phyloP scores from a whole-genome alignment of 148 eudicot species.

The Rhododendron henanense region DNA sequence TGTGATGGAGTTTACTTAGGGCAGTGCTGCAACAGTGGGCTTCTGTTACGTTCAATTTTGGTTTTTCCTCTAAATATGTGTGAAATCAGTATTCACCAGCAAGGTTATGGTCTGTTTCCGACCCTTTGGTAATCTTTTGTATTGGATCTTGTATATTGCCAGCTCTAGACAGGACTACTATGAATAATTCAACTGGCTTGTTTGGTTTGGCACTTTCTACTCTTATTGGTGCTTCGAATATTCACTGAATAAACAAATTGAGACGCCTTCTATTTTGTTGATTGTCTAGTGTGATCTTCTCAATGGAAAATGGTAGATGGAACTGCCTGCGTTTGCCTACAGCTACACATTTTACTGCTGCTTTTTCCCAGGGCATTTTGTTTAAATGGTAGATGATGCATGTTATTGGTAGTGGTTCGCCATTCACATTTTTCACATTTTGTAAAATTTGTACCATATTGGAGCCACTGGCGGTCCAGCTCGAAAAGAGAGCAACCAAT shows the following conservation, averaged over 20 bases:
- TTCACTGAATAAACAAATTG: neutral
- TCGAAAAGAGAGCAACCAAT: neutral
- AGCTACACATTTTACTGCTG: neutral
- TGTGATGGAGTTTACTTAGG: neutral
- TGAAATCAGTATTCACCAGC: neutral
- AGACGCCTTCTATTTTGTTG: neutral
- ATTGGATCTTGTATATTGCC: slow-evolving; percentile 1
- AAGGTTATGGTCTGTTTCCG: neutral
- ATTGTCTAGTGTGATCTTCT: neutral
- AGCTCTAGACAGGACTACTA: neutral
- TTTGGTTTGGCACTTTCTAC: slow-evolving; percentile 3
- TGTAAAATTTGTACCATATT: neutral
- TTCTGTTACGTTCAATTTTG: neutral
- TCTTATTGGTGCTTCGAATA: neutral
- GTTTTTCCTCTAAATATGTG: neutral
- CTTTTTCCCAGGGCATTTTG: neutral
- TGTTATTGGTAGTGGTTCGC: neutral
- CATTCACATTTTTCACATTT: neutral
- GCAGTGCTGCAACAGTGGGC: neutral
- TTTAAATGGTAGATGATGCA: neutral
- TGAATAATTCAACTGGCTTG: slow-evolving; percentile 6
- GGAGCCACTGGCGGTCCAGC: neutral
- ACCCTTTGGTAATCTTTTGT: neutral
- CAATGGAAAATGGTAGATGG: neutral
- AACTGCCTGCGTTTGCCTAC: neutral